phyloP scores from a whole-genome alignment of 108 stramenopile genomes.

The Discostella stelligeroides region DNA sequence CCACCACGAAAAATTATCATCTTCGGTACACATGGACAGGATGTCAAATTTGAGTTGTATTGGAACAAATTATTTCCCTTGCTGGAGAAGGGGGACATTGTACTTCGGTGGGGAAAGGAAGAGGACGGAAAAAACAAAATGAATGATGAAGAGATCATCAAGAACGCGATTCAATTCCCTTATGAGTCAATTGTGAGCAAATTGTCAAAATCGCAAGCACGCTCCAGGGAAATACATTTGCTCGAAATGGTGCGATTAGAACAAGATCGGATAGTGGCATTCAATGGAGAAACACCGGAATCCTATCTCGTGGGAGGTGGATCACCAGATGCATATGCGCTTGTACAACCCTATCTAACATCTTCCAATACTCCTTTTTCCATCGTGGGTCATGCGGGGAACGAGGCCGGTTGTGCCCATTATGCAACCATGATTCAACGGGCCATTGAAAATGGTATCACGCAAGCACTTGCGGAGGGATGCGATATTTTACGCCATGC shows the following conservation, averaged over 20 bases:
- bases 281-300: slow-evolving; percentile 59
- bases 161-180: slow-evolving; percentile 12
- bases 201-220: slow-evolving; percentile 35
- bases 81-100: slow-evolving; percentile 35
- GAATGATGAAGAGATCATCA: slow-evolving; percentile 6
- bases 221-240: slow-evolving; percentile 68
- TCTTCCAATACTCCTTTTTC: slow-evolving; percentile 77
- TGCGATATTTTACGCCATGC: slow-evolving; percentile 71
- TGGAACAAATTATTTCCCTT: slow-evolving; percentile 21
- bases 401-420: slow-evolving; percentile 49
- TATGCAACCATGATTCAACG: slow-evolving; percentile 90
- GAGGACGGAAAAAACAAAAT: slow-evolving; percentile 7
- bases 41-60: slow-evolving; percentile 25
- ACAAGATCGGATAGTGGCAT: slow-evolving; percentile 53
- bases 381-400: slow-evolving; percentile 74
- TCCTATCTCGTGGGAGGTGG: slow-evolving; percentile 91
- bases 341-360: slow-evolving; percentile 67
- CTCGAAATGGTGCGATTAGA: slow-evolving; percentile 73
- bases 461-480: slow-evolving; percentile 91
- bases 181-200: slow-evolving; percentile 24
- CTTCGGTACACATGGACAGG: slow-evolving; percentile 31
- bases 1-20: slow-evolving; percentile 37
- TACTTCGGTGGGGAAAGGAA: slow-evolving; percentile 43
- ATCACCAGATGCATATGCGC: slow-evolving; percentile 69
- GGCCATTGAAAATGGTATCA: slow-evolving; percentile 91